Base-by-base conservation (phyloP, 108 stramenopile genomes). In the Asterionellopsis glacialis region DNA sequence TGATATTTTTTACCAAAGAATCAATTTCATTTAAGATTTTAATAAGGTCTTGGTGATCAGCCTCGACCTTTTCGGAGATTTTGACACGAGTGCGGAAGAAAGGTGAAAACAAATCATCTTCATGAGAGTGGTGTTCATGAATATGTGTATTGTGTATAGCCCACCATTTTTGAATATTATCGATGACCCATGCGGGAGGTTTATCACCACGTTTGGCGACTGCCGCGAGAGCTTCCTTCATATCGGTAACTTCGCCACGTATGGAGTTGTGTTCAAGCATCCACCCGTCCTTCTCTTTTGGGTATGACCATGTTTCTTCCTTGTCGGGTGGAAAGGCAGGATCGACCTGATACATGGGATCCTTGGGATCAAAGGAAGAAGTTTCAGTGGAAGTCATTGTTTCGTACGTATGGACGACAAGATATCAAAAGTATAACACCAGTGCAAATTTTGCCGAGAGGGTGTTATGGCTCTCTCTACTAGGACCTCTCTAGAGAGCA, bases 81-180 rank as follows among this genome's bases (percentile, higher is more conserved):
- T 48, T 55, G 61, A 73, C 60, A 26, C 79, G 55, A 13, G 44
- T 61, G 41, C 63, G 61, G 25, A 80, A 27, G 25, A 59, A 65
- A 12, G 79, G 79, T 14, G 52, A 42, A 51, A 75, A 50, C 13
- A 80, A 69, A 9, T 72, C 67, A 38, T 80, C 79, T 59, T 80
- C 74, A 27, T 67, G 72, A 19, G 57, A 43, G 43, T 80, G 79
- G 42, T 80, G 79, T 39, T 41, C 33, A 51, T 72, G 61, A 28
- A 80, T 49, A 41, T 75, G 74, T 18, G 41, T 56, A 0, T 60
- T 39, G 43, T 80, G 79, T 27, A 41, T 48, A 14, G 52, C 55
- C 67, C 70, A 75, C 21, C 55, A 47, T 15, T 63, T 54, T 33
- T 61, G 27, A 33, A 80, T 33, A 38, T 38, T 45, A 2, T 61